phyloP scores from a whole-genome alignment of 345 rosid genomes.

The Lumnitzera littorea region DNA sequence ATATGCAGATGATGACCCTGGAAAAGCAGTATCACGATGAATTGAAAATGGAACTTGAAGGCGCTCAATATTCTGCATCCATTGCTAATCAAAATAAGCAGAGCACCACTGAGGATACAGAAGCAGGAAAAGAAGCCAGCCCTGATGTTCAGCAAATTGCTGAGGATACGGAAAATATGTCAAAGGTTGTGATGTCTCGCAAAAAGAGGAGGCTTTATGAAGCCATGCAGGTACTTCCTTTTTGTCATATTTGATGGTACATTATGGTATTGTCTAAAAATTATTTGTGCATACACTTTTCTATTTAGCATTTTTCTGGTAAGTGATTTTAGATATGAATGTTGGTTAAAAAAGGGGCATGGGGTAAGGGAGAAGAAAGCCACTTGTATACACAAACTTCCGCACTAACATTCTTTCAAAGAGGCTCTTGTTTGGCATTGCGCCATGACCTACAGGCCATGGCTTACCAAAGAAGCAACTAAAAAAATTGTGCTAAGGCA shows the following conservation, averaged over 20 bases:
- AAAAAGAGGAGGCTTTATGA: constrained; percentile 52
- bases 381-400: too few species aligned
- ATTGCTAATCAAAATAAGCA: constrained; percentile 13
- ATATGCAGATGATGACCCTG: constrained; percentile 48
- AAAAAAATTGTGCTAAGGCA: too few species aligned
- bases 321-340: neutral
- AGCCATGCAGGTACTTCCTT: constrained; percentile 57
- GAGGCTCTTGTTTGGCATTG: too few species aligned
- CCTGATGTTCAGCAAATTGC: constrained; percentile 32
- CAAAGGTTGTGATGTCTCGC: constrained; percentile 45
- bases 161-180: constrained; percentile 29
- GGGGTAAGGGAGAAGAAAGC: too few species aligned
- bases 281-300: neutral
- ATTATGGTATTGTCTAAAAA: neutral
- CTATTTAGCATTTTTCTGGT: neutral
- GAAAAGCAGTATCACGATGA: constrained; percentile 90
- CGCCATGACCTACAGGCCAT: too few species aligned
- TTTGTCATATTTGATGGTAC: neutral
- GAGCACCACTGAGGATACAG: constrained; percentile 16
- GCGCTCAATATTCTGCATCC: constrained; percentile 18
- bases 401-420: too few species aligned
- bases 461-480: too few species aligned
- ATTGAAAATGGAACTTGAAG: constrained; percentile 55
- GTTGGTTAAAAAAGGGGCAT: neutral
- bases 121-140: constrained; percentile 26